These are phyloP conservation scores for Candida nanaspora DNA, from an alignment of 805 yeast species.

Conservation along the genomic window DNA sequence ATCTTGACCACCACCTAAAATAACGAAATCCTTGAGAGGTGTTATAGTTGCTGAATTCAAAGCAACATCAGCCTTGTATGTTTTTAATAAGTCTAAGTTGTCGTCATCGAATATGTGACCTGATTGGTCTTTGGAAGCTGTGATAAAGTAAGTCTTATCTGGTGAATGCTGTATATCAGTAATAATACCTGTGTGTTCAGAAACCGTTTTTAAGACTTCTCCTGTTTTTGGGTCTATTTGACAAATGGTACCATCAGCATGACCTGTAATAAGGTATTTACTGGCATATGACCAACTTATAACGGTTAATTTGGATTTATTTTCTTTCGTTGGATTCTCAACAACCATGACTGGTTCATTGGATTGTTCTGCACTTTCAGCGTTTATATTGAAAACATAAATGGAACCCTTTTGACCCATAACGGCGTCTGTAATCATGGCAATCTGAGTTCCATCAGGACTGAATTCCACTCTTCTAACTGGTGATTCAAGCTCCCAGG, in stretches of 20 bases:
- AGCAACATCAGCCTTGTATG: slow-evolving; percentile 83
- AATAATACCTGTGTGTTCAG: slow-evolving; percentile 69
- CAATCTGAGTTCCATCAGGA: slow-evolving; percentile 59
- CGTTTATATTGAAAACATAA: slow-evolving; percentile 54
- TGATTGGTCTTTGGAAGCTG: slow-evolving; percentile 87
- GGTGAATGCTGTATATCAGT: slow-evolving; percentile 88
- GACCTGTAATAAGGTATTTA: slow-evolving; percentile 74
- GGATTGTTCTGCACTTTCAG: slow-evolving; percentile 35
- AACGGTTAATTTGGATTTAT: slow-evolving; percentile 59
- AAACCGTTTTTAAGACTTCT: slow-evolving; percentile 47
- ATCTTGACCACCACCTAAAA: slow-evolving; percentile 98
- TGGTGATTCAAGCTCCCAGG: slow-evolving; percentile 77
- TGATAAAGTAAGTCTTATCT: slow-evolving; percentile 84
- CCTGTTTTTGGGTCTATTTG: slow-evolving; percentile 77
- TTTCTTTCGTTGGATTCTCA: slow-evolving; percentile 42
- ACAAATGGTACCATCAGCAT: slow-evolving; percentile 77
- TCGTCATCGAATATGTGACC: slow-evolving; percentile 77
- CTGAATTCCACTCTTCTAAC: slow-evolving; percentile 85
- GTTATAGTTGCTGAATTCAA: slow-evolving; percentile 94
- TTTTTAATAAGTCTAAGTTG: slow-evolving; percentile 62
- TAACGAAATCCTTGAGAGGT: slow-evolving; percentile 84
- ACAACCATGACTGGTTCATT: slow-evolving; percentile 54
- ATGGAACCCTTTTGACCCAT: slow-evolving; percentile 85
- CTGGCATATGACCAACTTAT: slow-evolving; percentile 85
- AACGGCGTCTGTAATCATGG: slow-evolving; percentile 82